Percentiles rank a stretch among this genome's conserved stretches.
Evolutionary conservation across 2,329 filamentous ascomycete genomes (phyloP).

Genomic region (Penicillium sp.): DNA sequence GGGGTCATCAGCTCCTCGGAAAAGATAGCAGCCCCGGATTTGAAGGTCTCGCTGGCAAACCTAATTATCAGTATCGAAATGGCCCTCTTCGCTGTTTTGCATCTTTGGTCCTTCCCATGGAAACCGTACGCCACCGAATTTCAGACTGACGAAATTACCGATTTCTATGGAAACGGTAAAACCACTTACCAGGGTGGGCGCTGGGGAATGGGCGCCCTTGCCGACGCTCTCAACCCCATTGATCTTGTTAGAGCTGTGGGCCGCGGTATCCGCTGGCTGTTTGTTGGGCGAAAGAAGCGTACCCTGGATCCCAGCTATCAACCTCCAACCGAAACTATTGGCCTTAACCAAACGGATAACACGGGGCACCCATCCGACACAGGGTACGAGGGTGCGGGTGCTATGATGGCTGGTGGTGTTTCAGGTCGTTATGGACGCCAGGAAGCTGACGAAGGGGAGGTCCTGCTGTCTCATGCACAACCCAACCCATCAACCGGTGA

Average conservation of each 20-base stretch:
- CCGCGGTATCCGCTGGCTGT: conserved; percentile 78
- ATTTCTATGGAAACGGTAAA: conserved; percentile 51
- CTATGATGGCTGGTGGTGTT: conserved; percentile 27
- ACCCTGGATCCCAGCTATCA: conserved; percentile 48
- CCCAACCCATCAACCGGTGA: conserved; percentile 29
- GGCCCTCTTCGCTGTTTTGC: conserved; percentile 77
- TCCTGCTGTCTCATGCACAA: conserved; percentile 46
- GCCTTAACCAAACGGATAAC: conserved; percentile 30
- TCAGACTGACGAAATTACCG: conserved; percentile 51
- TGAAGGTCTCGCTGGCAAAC: conserved; percentile 80
- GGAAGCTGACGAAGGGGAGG: conserved; percentile 43
- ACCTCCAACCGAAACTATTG: conserved; percentile 33
- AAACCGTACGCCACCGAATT: conserved; percentile 66
- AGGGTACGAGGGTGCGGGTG: conserved; percentile 34
- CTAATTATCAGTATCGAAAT: conserved; percentile 83
- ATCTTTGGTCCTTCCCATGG: conserved; percentile 83
- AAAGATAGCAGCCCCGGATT: conserved; percentile 71
- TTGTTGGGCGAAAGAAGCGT: conserved; percentile 68
- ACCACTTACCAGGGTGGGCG: conserved; percentile 67
- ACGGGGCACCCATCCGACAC: conserved; percentile 26
- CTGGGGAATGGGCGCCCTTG: conserved; percentile 67
- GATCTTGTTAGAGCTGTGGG: conserved; percentile 82
- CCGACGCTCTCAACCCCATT: conserved; percentile 78
- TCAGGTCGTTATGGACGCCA: conserved; percentile 30
- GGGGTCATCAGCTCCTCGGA: conserved; percentile 67